Percentiles rank a stretch among this genome's conserved stretches.
Conservation (phyloP, 352 stramenopile species). For the Phytophthora palmivora region DNA sequence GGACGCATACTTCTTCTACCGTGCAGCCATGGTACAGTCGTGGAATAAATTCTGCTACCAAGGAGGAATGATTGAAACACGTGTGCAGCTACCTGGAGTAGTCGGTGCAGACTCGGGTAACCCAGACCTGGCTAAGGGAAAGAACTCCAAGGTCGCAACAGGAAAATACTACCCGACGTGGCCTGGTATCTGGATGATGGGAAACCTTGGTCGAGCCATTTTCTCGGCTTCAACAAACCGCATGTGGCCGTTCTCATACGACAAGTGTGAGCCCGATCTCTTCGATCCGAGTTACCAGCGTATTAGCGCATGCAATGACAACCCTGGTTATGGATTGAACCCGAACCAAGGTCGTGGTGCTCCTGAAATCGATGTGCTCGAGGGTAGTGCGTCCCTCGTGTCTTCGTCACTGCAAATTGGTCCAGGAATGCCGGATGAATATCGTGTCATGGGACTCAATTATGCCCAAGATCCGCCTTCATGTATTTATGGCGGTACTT, state of each 20-base stretch:
- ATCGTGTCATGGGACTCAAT: constrained; percentile 55
- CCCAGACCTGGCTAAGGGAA: constrained; percentile 48
- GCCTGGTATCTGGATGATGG: constrained; percentile 96
- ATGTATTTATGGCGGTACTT: constrained; percentile 52
- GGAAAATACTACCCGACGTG: constrained; percentile 85
- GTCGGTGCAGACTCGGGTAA: constrained; percentile 57
- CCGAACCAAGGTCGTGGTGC: constrained; percentile 50
- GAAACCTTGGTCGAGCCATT: constrained; percentile 92
- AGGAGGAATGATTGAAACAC: constrained; percentile 93
- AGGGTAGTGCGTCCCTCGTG: constrained; percentile 79
- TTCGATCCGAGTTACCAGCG: constrained; percentile 66
- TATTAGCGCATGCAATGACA: constrained; percentile 72
- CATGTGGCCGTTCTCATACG: constrained; percentile 97
- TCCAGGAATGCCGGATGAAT: constrained; percentile 71
- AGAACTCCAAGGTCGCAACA: constrained; percentile 61
- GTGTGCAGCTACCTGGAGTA: constrained; percentile 85
- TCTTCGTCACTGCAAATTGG: constrained; percentile 92
- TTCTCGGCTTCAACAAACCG: constrained; percentile 94
- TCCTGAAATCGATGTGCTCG: constrained; percentile 96
- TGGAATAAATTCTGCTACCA: constrained; percentile 97
- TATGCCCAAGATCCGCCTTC: constrained; percentile 20
- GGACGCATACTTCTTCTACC: constrained; percentile 56
- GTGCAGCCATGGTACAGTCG: constrained; percentile 89
- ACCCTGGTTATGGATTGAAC: constrained; percentile 30
- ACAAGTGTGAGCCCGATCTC: constrained; percentile 83